Evolutionary conservation across 345 rosid genomes (phyloP).

Genomic region (Salix suchowensis): DNA sequence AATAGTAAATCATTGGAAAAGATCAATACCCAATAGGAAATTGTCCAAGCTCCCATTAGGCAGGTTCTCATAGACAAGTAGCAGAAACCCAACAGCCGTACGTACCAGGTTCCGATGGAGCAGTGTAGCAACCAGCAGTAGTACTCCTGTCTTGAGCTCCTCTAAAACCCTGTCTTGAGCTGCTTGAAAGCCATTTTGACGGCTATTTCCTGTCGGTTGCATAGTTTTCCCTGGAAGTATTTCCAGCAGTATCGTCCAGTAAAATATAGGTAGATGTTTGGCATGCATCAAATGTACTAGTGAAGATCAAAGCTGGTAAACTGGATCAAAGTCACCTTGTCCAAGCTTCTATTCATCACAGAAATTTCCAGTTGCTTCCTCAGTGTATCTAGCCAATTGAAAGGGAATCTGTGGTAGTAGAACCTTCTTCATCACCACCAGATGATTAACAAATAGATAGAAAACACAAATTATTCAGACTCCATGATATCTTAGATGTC

Average conservation of each 20-base stretch:
- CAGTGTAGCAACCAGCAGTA: not conserved
- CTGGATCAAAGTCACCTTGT: conserved; percentile 43
- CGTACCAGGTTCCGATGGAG: conserved; percentile 32
- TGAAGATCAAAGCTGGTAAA: conserved; percentile 20
- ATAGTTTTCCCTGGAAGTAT: not conserved
- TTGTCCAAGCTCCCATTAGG: conserved; percentile 43
- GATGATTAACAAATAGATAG: not conserved
- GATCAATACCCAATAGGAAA: conserved; percentile 32
- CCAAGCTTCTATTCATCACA: conserved; percentile 34
- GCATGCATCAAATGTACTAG: not conserved
- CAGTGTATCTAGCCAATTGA: conserved; percentile 24
- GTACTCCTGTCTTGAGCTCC: not conserved
- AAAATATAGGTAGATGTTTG: not conserved
- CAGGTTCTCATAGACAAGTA: conserved; percentile 43
- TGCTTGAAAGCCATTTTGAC: not conserved
- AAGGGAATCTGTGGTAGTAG: conserved; percentile 24
- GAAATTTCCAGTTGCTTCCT: conserved; percentile 36
- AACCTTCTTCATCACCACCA: conserved; percentile 7
- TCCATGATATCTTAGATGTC: not conserved
- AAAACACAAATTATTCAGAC: not conserved
- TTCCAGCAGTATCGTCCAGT: not conserved
- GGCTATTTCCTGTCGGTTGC: not conserved
- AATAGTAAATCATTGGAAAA: no score
- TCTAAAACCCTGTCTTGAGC: not conserved
- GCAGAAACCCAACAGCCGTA: conserved; percentile 35